Evolutionary conservation across 2,329 filamentous ascomycete genomes (phyloP), one percentile per base, ranked within the genome.

Genomic region (Dothideomycetidae sp.): DNA sequence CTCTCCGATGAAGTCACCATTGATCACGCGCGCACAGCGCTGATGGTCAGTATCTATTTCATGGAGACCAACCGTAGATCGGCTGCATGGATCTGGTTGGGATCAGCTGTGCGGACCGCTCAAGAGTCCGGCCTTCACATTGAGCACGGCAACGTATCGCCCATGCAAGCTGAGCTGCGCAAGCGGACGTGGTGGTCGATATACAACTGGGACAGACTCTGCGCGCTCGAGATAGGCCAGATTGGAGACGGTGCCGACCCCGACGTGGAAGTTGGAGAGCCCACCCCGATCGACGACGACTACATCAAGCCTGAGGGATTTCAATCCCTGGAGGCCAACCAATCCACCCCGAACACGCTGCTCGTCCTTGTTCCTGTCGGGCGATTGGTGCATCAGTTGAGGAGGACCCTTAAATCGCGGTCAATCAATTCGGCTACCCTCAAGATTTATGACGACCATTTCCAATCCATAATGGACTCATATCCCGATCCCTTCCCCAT

Each of bases 151-250:
- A 69, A 76, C 1, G 84, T 78, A 68, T 70, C 80, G 2, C 67
- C 75, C 1, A 64, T 93, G 10, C 85, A 93, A 50, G 73, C 73
- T 9, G 88, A 96, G 57, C 85, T 88, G 74, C 75, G 86, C 38
- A 75, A 81, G 43, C 71, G 86, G 39, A 73, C 90, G 2, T 98
- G 88, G 88, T 98, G 90, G 85, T 75, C 82, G 10, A 73, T 93
- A 40, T 96, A 96, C 58, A 74, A 84, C 31, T 75, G 86, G 62
- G 90, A 98, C 60, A 75, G 75, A 44, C 70, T 81, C 16, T 63
- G 92, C 34, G 77, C 84, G 0, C 64, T 93, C 10, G 86, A 93
- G 53, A 67, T 85, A 21, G 81, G 83, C 5, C 75, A 80, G 35
- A 84, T 88, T 1, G 72, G 81, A 39, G 60, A 86, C 46, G 93